Evolutionary conservation across 768 basidiomycete species (phyloP), one percentile per base, ranked within the genome.

Genomic region (Chalciporus chontae): DNA sequence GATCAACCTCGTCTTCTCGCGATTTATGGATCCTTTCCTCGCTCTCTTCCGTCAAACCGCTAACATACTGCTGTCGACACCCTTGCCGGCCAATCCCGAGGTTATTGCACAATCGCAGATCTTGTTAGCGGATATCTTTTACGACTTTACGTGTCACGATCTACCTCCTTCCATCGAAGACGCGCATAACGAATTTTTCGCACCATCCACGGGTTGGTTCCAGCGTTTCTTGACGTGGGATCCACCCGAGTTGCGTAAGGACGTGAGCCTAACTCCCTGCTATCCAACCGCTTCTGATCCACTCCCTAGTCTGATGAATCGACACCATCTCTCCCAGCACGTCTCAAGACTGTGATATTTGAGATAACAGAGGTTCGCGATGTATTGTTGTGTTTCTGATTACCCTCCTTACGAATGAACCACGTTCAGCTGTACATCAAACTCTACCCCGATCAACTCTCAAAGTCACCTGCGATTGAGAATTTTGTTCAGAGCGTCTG

Each of bases 121-220:
- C 17, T 74, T 93, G 7, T 75, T 96, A 14, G 75, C 88, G 15
- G 89, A 94, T 31, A 81, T 98, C 21, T 98, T 87, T 73, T 87
- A 94, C 61, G 96, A 98, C 68, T 81, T 99, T 55, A 93, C 88
- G 2, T 90, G 89, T 57, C 95, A 98, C 56, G 96, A 99, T 69
- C 75, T 98, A 15, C 96, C 94, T 4, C 92, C 93, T 13, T 87
- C 84, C 56, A 85, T 99, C 59, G 96, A 99, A 65, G 96, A 98
- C 61, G 74, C 83, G 23, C 83, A 94, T 51, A 73, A 77, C 17
- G 80, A 87, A 52, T 96, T 95, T 66, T 96, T 97, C 67, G 84
- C 77, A 4, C 73, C 83, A 1, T 71, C 71, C 0, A 71, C 67
- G 3, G 89, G 89, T 2, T 84, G 83, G 73, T 87, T 97, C 64